Percentiles rank a stretch among this genome's conserved stretches.
Conservation (phyloP, 768 basidiomycete species). For the Podaxis pistillaris region DNA sequence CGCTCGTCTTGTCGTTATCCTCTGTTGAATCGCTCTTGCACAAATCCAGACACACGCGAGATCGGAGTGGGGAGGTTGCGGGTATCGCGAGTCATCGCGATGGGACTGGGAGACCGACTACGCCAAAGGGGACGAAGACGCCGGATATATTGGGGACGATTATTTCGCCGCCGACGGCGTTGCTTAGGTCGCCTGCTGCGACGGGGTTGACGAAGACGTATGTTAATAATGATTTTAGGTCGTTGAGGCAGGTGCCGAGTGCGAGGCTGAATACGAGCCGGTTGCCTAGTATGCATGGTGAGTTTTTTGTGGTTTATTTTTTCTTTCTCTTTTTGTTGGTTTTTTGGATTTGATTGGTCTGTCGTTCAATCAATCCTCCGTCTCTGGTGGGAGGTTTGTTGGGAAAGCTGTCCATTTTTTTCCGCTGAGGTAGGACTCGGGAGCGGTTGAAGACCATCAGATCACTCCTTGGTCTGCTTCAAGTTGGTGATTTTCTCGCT, state of each 20-base stretch:
- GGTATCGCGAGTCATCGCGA: background rate
- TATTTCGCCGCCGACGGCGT: conserved; percentile 67
- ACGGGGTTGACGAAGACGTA: conserved; percentile 85
- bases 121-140: conserved; percentile 52
- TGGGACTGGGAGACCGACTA: conserved; percentile 37
- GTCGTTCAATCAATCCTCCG: no score
- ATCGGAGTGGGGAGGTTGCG: background rate
- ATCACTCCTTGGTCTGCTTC: no score
- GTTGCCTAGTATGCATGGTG: conserved; percentile 81
- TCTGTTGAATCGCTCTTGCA: background rate
- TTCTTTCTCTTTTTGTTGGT: background rate
- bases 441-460: no score
- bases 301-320: conserved; percentile 9
- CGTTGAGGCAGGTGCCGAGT: conserved; percentile 63
- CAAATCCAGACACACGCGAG: background rate
- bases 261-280: conserved; percentile 83
- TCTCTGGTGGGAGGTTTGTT: no score
- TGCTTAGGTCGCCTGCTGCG: conserved; percentile 68
- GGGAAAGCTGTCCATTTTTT: no score
- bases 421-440: no score
- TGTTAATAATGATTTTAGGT: conserved; percentile 76
- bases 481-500: no score
- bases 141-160: conserved; percentile 63
- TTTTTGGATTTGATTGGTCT: background rate
- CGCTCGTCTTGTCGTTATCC: conserved; percentile 36